Conservation (phyloP, 805 yeast species). For the Saccharomycopsis fibuligera region DNA sequence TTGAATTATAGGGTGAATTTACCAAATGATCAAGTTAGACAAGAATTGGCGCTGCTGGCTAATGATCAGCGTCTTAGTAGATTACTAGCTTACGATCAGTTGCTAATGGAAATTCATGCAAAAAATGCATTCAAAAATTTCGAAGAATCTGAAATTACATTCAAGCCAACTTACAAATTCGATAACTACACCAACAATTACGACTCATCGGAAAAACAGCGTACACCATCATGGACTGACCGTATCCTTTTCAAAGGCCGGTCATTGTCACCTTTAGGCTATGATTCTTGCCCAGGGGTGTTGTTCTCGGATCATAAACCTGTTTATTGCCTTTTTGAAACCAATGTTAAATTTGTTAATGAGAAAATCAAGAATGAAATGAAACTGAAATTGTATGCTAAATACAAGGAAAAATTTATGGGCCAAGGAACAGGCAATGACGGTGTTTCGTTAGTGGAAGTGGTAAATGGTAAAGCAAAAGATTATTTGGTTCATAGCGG, state of each 20-base stretch:
- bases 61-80: slow-evolving; percentile 36
- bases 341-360: slow-evolving; percentile 63
- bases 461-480: slow-evolving; percentile 23
- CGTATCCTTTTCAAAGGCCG: slow-evolving; percentile 66
- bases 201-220: slow-evolving; percentile 85
- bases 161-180: slow-evolving; percentile 88
- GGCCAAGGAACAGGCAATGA: slow-evolving; percentile 22
- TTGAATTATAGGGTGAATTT: slow-evolving; percentile 58
- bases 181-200: slow-evolving; percentile 77
- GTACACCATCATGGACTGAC: slow-evolving; percentile 97
- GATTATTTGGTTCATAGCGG: slow-evolving; percentile 24
- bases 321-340: slow-evolving; percentile 71
- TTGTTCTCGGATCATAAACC: slow-evolving; percentile 87
- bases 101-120: slow-evolving; percentile 63
- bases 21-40: slow-evolving; percentile 68
- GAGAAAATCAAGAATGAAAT: slow-evolving; percentile 51
- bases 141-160: slow-evolving; percentile 68
- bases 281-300: slow-evolving; percentile 56
- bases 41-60: slow-evolving; percentile 36
- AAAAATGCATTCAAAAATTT: slow-evolving; percentile 71
- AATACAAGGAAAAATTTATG: slow-evolving; percentile 39
- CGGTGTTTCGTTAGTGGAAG: slow-evolving; percentile 23
- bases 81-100: slow-evolving; percentile 69
- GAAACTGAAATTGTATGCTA: slow-evolving; percentile 52
- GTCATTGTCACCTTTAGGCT: slow-evolving; percentile 54